Evolutionary conservation across 805 yeast species (phyloP).

Genomic region (Suhomyces canberraensis): DNA sequence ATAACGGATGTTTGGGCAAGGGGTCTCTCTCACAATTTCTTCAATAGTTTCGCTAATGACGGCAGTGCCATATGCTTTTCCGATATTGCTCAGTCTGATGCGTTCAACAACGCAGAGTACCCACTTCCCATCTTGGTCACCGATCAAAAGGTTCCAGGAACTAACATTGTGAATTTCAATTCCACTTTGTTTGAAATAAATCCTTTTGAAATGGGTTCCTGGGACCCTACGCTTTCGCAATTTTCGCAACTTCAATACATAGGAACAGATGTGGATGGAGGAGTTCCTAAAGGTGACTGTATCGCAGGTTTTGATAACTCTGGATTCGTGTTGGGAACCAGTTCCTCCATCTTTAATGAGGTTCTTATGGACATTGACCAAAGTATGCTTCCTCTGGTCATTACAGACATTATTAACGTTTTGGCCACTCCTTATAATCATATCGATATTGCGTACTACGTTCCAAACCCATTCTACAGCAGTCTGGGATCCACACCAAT

Average conservation of each 20-base stretch:
- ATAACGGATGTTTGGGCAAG: constrained; percentile 42
- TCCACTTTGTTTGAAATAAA: constrained; percentile 39
- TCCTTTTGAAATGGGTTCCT: constrained; percentile 64
- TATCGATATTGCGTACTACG: constrained; percentile 62
- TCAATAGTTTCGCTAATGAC: constrained; percentile 17
- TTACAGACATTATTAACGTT: not conserved
- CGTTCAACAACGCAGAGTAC: constrained; percentile 30
- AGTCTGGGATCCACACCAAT: constrained; percentile 17
- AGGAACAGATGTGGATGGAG: constrained; percentile 64
- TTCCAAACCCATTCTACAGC: constrained; percentile 62
- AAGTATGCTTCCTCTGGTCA: not conserved
- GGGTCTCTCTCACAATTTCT: constrained; percentile 32
- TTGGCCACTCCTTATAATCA: not conserved
- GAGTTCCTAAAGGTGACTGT: constrained; percentile 54
- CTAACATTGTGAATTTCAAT: constrained; percentile 27
- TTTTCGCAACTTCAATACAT: constrained; percentile 67
- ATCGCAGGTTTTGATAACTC: constrained; percentile 73
- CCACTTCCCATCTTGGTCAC: constrained; percentile 41
- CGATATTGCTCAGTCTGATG: constrained; percentile 14
- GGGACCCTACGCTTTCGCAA: constrained; percentile 72
- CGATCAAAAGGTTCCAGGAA: constrained; percentile 37
- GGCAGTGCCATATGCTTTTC: constrained; percentile 21
- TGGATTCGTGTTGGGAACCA: constrained; percentile 79
- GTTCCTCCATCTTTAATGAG: constrained; percentile 76
- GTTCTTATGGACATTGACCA: constrained; percentile 52